Evolutionary conservation across 352 stramenopile genomes (phyloP), one percentile per base, ranked within the genome.

Genomic region (Phytopythium montanum): DNA sequence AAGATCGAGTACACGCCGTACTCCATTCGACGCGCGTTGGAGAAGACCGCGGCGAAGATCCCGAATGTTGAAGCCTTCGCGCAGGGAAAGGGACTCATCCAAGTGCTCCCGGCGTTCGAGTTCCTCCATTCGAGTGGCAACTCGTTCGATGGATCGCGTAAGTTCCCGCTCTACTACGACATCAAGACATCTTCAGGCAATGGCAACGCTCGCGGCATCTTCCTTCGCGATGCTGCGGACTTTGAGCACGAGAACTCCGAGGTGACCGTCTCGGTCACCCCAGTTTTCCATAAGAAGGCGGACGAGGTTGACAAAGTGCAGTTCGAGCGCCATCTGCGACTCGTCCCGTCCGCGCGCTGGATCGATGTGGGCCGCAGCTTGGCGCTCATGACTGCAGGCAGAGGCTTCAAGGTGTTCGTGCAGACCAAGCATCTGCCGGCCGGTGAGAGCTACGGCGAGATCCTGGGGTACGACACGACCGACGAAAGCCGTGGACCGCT

Each of bases 381-480:
- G 41, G 90, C 92, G 51, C 60, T 98, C 14, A 89, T 98, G 80
- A 83, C 94, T 29, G 75, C 82, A 29, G 76, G 90, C 1, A 77
- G 87, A 1, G 74, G 60, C 21, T 98, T 99, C 69, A 96, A 96
- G 59, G 85, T 98, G 36, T 71, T 86, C 3, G 77, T 98, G 19
- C 76, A 97, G 71, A 93, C 93, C 0, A 88, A 87, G 21, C 55
- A 86, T 53, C 61, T 98, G 21, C 55, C 71, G 14, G 61, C 75
- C 29, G 94, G 93, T 19, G 73, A 96, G 21, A 90, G 98, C 67
- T 95, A 82, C 57, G 87, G 80, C 0, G 85, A 92, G 61, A 88
- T 99, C 36, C 59, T 86, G 28, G 94, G 84, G 9, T 92, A 86
- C 61, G 82, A 93, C 63, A 79, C 76, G 16, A 66, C 77, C 51